Conservation (phyloP, 2,329 filamentous ascomycete genomes). For the Cytospora mali region DNA sequence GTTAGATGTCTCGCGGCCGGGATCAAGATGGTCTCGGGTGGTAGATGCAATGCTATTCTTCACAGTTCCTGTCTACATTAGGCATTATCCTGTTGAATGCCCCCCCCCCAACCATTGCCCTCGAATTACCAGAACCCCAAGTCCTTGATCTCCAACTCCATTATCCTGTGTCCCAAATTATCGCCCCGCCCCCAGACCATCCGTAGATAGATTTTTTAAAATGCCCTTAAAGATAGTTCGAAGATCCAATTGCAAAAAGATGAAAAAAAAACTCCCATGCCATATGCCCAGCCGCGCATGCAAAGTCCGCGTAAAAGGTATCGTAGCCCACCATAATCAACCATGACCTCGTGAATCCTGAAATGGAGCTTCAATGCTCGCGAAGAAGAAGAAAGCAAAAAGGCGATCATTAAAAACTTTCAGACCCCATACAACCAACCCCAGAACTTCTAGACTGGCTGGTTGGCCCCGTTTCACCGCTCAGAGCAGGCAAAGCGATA, state of each 20-base stretch:
- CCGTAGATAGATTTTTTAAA: not conserved
- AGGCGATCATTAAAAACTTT: not conserved
- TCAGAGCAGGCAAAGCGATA: slow-evolving; percentile 27
- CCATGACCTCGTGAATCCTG: not conserved
- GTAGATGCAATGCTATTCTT: slow-evolving; percentile 16
- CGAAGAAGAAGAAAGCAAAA: not conserved
- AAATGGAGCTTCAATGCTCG: not conserved
- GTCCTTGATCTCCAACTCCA: not conserved
- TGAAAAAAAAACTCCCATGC: slow-evolving; percentile 3
- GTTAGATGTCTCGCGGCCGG: not conserved
- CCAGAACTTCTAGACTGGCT: not conserved
- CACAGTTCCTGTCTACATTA: slow-evolving; percentile 28
- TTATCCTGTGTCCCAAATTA: not conserved
- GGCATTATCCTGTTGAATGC: slow-evolving; percentile 19
- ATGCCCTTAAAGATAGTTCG: slow-evolving; percentile 12
- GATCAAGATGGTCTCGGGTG: not conserved
- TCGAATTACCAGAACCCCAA: not conserved
- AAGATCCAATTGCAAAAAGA: slow-evolving; percentile 3
- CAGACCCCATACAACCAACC: not conserved
- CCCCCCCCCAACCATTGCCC: not conserved
- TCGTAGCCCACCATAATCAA: slow-evolving; percentile 11
- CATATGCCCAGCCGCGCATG: slow-evolving; percentile 8
- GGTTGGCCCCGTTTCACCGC: not conserved
- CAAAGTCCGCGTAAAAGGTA: slow-evolving; percentile 13
- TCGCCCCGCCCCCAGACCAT: not conserved